Evolutionary conservation across 1,284 basidiomycete genomes (phyloP), one percentile per base, ranked within the genome.

Genomic region (Leucoagaricus sp.): DNA sequence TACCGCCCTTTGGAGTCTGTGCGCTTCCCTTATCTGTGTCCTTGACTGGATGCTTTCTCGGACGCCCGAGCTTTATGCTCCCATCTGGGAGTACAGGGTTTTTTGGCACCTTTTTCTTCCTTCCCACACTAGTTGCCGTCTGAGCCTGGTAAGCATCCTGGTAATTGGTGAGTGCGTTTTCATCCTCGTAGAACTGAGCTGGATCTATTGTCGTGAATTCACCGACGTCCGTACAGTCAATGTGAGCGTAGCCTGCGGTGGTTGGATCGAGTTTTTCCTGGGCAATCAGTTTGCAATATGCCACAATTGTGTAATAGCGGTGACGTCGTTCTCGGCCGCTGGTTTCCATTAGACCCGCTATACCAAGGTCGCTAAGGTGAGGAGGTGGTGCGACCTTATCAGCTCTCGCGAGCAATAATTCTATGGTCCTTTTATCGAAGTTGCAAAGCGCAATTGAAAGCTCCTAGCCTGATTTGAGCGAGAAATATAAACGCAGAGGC

Each of bases 251-350:
- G 6, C 73, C 72, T 10, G 71, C 70, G 23, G 70, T 68, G 2
- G 69, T 63, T 55, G 81, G 76, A 62, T 87, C 80, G 36, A 91
- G 72, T 7, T 78, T 76, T 70, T 91, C 87, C 55, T 75, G 75
- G 2, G 74, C 73, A 44, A 87, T 75, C 44, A 90, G 74, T 33
- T 72, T 68, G 25, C 72, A 76, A 68, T 86, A 91, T 38, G 83
- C 79, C 1, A 78, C 76, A 52, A 86, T 67, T 0, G 89, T 91
- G 71, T 85, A 93, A 68, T 90, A 93, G 60, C 90, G 80, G 69
- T 90, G 85, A 17, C 89, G 83, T 31, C 90, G 85, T 72, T 94
- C 89, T 44, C 92, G 83, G 4, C 91, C 91, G 62, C 80, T 77
- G 0, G 83, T 90, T 68, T 94, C 93, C 75, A 86, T 83, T 25